Percentiles rank a stretch among this genome's conserved stretches.
Evolutionary conservation across 2,329 filamentous ascomycete genomes (phyloP).

Genomic region (Aspergillus sp.): DNA sequence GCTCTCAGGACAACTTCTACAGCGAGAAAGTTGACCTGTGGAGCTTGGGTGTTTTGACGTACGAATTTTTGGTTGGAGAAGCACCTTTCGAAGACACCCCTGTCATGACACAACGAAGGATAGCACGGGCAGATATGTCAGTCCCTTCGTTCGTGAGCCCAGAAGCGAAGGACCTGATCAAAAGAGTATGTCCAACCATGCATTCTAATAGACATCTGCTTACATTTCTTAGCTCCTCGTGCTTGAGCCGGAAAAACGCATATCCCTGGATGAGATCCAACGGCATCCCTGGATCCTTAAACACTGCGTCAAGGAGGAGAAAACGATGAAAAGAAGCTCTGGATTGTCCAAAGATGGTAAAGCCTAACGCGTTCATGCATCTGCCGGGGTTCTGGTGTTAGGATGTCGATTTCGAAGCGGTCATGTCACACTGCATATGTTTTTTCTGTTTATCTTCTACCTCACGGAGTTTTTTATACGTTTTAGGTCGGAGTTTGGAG

Average conservation of each 20-base stretch:
- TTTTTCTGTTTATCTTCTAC: slow-evolving; percentile 12
- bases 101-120: slow-evolving; percentile 89
- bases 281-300: slow-evolving; percentile 95
- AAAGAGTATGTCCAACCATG: slow-evolving; percentile 59
- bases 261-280: slow-evolving; percentile 84
- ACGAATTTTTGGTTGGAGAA: slow-evolving; percentile 94
- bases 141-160: slow-evolving; percentile 86
- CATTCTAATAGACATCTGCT: slow-evolving; percentile 11
- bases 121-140: slow-evolving; percentile 85
- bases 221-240: slow-evolving; percentile 67
- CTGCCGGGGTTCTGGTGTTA: slow-evolving; percentile 21
- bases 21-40: slow-evolving; percentile 95
- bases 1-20: slow-evolving; percentile 81
- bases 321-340: slow-evolving; percentile 44
- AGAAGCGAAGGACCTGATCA: slow-evolving; percentile 90
- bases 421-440: not conserved
- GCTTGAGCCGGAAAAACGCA: slow-evolving; percentile 88
- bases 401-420: not conserved
- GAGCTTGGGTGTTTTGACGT: slow-evolving; percentile 91
- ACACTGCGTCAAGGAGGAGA: slow-evolving; percentile 69
- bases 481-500: not conserved
- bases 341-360: slow-evolving; percentile 35
- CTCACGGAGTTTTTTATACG: slow-evolving; percentile 14
- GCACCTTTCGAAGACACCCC: slow-evolving; percentile 96
- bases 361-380: slow-evolving; percentile 25